These are phyloP conservation scores for Aureobasidium sp. DNA, from an alignment of 2,329 filamentous ascomycete genomes.

Conservation along the genomic window DNA sequence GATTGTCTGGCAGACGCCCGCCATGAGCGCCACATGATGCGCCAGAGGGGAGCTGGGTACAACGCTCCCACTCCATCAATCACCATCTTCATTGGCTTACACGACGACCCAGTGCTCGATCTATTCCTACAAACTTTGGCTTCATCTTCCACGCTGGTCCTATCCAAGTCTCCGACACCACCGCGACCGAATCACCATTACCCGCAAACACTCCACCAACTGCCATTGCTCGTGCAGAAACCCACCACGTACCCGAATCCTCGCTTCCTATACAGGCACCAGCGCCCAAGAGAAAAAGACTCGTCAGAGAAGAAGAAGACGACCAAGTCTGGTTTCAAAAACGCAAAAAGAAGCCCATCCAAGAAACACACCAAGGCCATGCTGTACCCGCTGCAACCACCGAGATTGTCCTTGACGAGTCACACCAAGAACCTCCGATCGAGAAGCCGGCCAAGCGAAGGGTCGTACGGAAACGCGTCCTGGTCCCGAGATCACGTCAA, in stretches of 20 bases:
- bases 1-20: conserved; percentile 4
- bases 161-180: background rate
- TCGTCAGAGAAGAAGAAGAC: background rate
- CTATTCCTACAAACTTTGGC: conserved; percentile 6
- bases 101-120: background rate
- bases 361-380: background rate
- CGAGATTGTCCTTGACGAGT: background rate
- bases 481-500: background rate
- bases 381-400: background rate
- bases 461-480: background rate
- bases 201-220: background rate
- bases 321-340: background rate
- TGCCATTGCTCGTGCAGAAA: background rate
- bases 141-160: conserved; percentile 9
- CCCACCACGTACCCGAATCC: background rate
- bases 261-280: background rate
- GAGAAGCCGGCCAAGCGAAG: background rate
- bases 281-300: background rate
- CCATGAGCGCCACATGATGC: conserved; percentile 15
- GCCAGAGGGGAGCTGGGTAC: conserved; percentile 15
- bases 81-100: background rate
- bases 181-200: background rate
- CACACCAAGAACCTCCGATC: background rate
- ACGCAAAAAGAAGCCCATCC: background rate
- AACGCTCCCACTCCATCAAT: background rate